Base-by-base conservation (phyloP, 352 stramenopile species). In the Phytophthora pinifolia region DNA sequence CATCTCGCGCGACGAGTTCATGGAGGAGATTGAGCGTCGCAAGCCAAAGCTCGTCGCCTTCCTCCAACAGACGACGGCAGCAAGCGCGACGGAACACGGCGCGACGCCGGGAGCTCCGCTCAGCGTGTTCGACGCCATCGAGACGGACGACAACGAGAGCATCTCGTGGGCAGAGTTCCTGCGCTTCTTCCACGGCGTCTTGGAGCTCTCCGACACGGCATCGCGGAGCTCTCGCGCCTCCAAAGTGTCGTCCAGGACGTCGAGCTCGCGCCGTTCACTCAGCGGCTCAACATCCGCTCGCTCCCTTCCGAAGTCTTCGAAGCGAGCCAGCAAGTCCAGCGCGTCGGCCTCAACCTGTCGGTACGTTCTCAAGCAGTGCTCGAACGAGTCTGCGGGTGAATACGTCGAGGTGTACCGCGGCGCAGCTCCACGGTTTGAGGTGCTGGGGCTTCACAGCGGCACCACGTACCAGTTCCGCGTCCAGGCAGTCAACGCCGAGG, bases 401-500 rank as follows among this genome's bases (percentile, higher is more conserved):
- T 97, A 94, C 39, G 75, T 94, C 13, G 82, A 96, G 62, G 88
- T 96, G 41, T 93, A 96, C 53, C 70, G 79, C 15, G 86, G 85
- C 38, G 60, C 73, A 9, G 76, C 88, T 43, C 59, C 76, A 15
- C 65, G 68, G 6, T 92, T 91, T 34, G 79, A 86, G 5, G 73
- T 96, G 0, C 80, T 92, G 32, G 85, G 85, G 1, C 81, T 97
- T 5, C 68, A 83, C 15, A 88, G 85, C 14, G 86, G 79, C 15
- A 85, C 67, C 13, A 88, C 83, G n/a, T 96, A 96, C 69, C 84
- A 95, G 53, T 97, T 96, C 39, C 81, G 88, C 6, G 85, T 97
- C 10, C 83, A 94, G 53, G 78, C 85, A 12, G 48, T 91, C 32
- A 96, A 95, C 51, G 77, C 81, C 18, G 86, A 95, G 15, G 80